phyloP scores from a whole-genome alignment of 75 land plant genomes.

The Adiantum capillusveneris region DNA sequence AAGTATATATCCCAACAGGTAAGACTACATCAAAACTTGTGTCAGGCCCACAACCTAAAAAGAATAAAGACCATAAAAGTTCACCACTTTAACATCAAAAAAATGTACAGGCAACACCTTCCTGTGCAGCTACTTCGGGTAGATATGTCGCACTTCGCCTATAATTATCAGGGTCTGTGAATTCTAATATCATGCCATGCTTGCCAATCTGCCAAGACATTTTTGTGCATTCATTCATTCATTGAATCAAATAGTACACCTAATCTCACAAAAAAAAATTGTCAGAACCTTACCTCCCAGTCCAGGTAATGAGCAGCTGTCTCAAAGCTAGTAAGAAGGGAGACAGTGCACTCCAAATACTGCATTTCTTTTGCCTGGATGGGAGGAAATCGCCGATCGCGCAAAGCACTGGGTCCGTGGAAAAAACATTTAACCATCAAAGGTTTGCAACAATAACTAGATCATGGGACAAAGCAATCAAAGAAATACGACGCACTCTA shows the following conservation, averaged over 20 bases:
- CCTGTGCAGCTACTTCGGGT: constrained; percentile 95
- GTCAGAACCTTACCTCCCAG: constrained; percentile 99
- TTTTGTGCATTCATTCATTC: constrained; percentile 2
- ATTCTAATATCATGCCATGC: constrained; percentile 96
- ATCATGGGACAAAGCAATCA: neutral
- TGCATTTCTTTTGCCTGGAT: constrained; percentile 94
- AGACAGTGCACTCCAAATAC: constrained; percentile 90
- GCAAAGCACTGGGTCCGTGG: constrained; percentile 59
- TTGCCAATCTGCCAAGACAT: constrained; percentile 63
- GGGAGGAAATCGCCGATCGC: constrained; percentile 94
- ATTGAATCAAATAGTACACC: constrained; percentile 8
- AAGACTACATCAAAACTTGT: too few species aligned
- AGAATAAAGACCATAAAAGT: too few species aligned
- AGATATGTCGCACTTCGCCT: constrained; percentile 94
- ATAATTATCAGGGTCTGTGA: constrained; percentile 77
- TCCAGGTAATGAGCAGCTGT: constrained; percentile 79
- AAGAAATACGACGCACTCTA: neutral
- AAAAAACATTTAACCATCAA: neutral
- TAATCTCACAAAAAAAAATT: too few species aligned
- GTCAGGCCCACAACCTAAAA: too few species aligned
- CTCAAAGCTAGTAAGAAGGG: constrained; percentile 86
- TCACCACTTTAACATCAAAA: neutral
- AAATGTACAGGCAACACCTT: constrained; percentile 43
- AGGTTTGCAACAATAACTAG: too few species aligned
- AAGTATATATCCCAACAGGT: too few species aligned